Base-by-base conservation (phyloP, 495 filamentous ascomycete genomes). In the Talaromyces adpressus region DNA sequence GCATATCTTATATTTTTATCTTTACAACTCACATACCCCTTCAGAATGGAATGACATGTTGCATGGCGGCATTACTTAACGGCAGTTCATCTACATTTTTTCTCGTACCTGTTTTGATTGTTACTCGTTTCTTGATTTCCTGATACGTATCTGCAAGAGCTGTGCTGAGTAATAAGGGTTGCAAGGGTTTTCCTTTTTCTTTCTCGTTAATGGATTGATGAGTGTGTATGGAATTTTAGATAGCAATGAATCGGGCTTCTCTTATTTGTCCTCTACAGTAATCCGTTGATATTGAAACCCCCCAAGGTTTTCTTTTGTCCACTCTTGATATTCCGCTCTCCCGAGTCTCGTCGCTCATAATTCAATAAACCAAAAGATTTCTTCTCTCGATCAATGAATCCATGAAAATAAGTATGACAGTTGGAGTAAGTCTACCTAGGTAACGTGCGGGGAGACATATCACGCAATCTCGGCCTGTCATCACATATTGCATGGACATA, bases 41-140 rank as follows among this genome's bases (percentile, higher is more conserved):
- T 32, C 56, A 58, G 56, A 58, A 32, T 58, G 56, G 23, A 58
- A 58, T 58, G 30, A 36, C 30, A 58, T 58, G 56, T 58, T 36
- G 56, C 56, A 58, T 58, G 56, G 56, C 56, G 56, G 56, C 27
- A 58, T 58, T 12, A 58, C 30, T 58, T 58, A 58, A 30, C 6
- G 56, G 56, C 56, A 58, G 56, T 36, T 58, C 11, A 56, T 29
- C 27, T 29, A 56, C 11, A 14, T 56, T 27, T 29, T 27, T 56
- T 56, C 27, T 29, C 14, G 18, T 22, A 20, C 49, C 14, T 27
- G 52, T 56, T 27, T 27, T 27, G 7, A 27, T 56, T 49, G 45
- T 20, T 49, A 20, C 45, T 49, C 16, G 41, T 49, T 49, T 49
- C 18, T 49, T 49, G 45, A 20, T 7, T 49, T 49, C 22, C 36